Evolutionary conservation across 1,284 basidiomycete genomes (phyloP).

Genomic region (Leccinum discolor): DNA sequence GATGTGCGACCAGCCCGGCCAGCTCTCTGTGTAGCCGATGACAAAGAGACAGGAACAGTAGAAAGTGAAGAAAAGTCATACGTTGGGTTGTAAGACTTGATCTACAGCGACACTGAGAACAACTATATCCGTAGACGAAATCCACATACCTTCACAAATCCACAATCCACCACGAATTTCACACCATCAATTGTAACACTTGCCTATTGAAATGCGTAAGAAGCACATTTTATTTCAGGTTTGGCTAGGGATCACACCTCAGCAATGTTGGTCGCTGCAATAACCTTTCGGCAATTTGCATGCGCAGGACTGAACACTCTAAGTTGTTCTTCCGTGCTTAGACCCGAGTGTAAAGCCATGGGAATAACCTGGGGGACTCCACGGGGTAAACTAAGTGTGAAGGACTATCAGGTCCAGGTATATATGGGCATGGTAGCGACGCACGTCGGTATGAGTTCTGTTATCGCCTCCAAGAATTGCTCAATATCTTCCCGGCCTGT

Average conservation of each 20-base stretch:
- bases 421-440: conserved; percentile 17
- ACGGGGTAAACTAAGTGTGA: conserved; percentile 58
- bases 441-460: conserved; percentile 78
- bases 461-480: conserved; percentile 77
- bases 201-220: conserved; percentile 48
- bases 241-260: conserved; percentile 55
- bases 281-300: conserved; percentile 81
- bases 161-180: conserved; percentile 93
- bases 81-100: conserved; percentile 82
- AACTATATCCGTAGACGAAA: neutral
- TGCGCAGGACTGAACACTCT: conserved; percentile 81
- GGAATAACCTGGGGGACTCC: conserved; percentile 62
- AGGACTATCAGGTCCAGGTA: conserved; percentile 8
- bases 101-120: conserved; percentile 43
- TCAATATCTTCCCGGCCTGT: conserved; percentile 99
- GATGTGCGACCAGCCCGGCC: conserved; percentile 92
- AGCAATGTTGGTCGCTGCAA: conserved; percentile 95
- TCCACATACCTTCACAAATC: conserved; percentile 83
- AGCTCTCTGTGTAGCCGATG: conserved; percentile 86
- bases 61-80: conserved; percentile 82
- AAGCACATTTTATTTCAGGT: neutral
- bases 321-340: conserved; percentile 85
- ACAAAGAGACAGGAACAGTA: conserved; percentile 78
- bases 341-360: conserved; percentile 86
- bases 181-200: conserved; percentile 97